These are phyloP conservation scores for Emmonsiellopsis sp. DNA, from an alignment of 2,329 filamentous ascomycete species.

Conservation along the genomic window DNA sequence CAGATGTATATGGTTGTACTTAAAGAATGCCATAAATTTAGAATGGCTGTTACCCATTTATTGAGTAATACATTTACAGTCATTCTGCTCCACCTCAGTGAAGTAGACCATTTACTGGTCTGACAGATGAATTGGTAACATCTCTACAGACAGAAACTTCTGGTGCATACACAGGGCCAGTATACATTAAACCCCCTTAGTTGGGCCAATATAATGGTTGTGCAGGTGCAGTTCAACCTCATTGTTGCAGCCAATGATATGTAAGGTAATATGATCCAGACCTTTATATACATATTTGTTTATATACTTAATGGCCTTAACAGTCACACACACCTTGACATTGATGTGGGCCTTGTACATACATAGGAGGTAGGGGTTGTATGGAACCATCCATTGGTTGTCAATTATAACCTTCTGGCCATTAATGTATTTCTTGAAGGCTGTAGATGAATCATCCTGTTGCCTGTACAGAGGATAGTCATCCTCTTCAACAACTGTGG, in stretches of 20 bases:
- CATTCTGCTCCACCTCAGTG: neutral
- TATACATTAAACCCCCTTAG: neutral
- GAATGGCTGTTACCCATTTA: neutral
- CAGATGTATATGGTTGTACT: neutral
- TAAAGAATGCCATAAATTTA: neutral
- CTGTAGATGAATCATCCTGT: neutral
- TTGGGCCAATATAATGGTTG: neutral
- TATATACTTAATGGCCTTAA: neutral
- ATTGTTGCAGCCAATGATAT: neutral
- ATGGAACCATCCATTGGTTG: neutral
- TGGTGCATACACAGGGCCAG: neutral
- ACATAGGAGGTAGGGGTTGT: neutral
- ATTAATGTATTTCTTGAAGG: neutral
- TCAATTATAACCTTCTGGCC: neutral
- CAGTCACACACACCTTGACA: neutral
- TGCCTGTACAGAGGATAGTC: neutral
- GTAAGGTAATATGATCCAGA: neutral
- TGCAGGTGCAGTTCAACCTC: neutral
- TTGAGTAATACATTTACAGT: neutral
- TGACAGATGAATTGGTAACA: neutral
- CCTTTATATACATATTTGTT: neutral
- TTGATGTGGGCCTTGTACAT: neutral
- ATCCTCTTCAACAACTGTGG: neutral
- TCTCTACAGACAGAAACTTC: neutral
- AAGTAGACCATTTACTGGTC: neutral